These are phyloP conservation scores for Ceratocystis huliohia DNA, from an alignment of 2,329 filamentous ascomycete genomes.

Conservation along the genomic window DNA sequence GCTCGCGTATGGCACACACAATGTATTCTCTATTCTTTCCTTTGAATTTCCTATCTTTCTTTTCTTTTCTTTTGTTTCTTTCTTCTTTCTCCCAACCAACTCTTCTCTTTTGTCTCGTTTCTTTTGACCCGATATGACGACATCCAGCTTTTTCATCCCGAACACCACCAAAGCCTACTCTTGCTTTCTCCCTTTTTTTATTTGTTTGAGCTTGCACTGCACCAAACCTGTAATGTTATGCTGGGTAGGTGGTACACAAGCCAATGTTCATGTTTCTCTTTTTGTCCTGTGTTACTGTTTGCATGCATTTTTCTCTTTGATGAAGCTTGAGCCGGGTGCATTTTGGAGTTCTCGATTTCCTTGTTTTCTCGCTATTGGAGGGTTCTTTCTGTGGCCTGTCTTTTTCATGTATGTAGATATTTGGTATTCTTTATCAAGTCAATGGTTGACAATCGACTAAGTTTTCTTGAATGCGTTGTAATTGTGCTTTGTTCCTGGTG, in stretches of 20 bases:
- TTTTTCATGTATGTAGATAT: constrained; percentile 1
- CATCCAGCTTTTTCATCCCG: not conserved
- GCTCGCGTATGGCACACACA: not conserved
- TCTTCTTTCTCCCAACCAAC: not conserved
- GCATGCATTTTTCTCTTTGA: constrained; percentile 5
- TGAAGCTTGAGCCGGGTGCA: not conserved
- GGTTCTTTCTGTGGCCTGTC: not conserved
- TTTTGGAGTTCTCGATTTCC: constrained; percentile 1
- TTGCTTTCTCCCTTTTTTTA: not conserved
- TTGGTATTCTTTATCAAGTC: not conserved
- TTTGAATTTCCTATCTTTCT: not conserved
- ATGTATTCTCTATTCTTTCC: not conserved
- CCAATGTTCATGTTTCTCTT: constrained; percentile 5
- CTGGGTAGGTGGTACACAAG: not conserved
- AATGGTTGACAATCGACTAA: not conserved
- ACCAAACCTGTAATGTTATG: not conserved
- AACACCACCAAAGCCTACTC: not conserved
- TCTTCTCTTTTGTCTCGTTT: not conserved
- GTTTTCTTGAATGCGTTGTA: too few relatives aligned
- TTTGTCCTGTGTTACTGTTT: not conserved
- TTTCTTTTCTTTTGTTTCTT: not conserved
- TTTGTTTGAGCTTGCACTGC: not conserved
- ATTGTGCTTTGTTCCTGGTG: too few relatives aligned
- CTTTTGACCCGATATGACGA: not conserved
- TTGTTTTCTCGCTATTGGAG: not conserved